These are phyloP conservation scores for Quercus alba DNA, from an alignment of 306 rosid genomes.

Conservation along the genomic window DNA sequence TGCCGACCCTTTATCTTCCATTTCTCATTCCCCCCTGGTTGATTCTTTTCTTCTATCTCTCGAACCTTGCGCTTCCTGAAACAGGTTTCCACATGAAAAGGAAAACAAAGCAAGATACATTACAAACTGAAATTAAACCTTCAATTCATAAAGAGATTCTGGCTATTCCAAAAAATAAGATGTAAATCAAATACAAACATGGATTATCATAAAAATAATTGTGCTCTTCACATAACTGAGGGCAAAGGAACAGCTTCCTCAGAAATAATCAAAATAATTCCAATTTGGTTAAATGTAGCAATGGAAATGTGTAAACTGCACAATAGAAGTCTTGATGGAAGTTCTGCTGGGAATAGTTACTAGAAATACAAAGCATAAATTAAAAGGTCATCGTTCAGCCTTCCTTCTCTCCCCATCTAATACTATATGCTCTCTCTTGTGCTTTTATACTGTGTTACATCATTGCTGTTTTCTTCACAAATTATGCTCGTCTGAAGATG, in stretches of 20 bases:
- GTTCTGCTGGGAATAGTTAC: neutral
- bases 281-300: neutral
- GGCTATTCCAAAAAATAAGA: neutral
- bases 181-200: neutral
- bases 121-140: neutral
- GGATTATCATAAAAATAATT: neutral
- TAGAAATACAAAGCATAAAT: neutral
- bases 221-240: neutral
- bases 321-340: too few species aligned
- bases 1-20: conserved; percentile 71
- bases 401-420: too few species aligned
- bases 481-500: neutral
- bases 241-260: neutral
- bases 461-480: neutral
- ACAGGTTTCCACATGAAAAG: conserved; percentile 1
- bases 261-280: neutral
- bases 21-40: conserved; percentile 64
- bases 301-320: neutral
- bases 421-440: neutral
- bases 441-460: neutral
- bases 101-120: neutral
- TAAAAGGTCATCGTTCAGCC: neutral
- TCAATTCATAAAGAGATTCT: neutral
- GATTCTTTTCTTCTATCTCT: conserved; percentile 71
- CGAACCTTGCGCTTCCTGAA: conserved; percentile 73